Conservation (phyloP, 192 early-diverging fungal species). For the Dimargaris cristalligena region DNA sequence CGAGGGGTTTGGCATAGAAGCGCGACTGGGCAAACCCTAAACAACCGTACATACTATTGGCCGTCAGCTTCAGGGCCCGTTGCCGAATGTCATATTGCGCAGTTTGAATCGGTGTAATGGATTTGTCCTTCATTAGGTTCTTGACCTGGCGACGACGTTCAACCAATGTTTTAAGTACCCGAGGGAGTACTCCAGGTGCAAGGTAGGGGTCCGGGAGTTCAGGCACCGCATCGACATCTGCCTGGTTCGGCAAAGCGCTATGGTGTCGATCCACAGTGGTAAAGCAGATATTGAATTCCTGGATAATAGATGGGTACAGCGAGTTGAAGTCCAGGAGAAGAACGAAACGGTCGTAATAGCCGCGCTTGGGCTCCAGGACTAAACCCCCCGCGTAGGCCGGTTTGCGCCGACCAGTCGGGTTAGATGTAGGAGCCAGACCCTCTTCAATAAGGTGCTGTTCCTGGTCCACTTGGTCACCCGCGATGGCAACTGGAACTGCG, state of each 20-base stretch:
- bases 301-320: slow-evolving; percentile 98
- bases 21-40: slow-evolving; percentile 80
- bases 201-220: slow-evolving; percentile 53
- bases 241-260: background rate
- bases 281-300: slow-evolving; percentile 99
- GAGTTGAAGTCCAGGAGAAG: slow-evolving; percentile 96
- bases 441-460: slow-evolving; percentile 16
- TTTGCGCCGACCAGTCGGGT: slow-evolving; percentile 38
- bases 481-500: background rate
- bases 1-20: slow-evolving; percentile 94
- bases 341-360: slow-evolving; percentile 91
- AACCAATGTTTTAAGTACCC: slow-evolving; percentile 72
- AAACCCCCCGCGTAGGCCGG: slow-evolving; percentile 89
- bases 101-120: slow-evolving; percentile 29
- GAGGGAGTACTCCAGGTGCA: slow-evolving; percentile 67
- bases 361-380: slow-evolving; percentile 93
- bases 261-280: slow-evolving; percentile 65
- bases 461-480: slow-evolving; percentile 12
- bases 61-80: slow-evolving; percentile 86
- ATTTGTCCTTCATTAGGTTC: slow-evolving; percentile 62
- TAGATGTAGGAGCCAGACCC: slow-evolving; percentile 13
- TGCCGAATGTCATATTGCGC: slow-evolving; percentile 83
- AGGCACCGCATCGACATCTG: slow-evolving; percentile 40
- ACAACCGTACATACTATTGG: slow-evolving; percentile 99
- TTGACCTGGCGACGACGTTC: slow-evolving; percentile 83